Base-by-base conservation (phyloP, 805 yeast genomes). In the Yarrowia sp. region DNA sequence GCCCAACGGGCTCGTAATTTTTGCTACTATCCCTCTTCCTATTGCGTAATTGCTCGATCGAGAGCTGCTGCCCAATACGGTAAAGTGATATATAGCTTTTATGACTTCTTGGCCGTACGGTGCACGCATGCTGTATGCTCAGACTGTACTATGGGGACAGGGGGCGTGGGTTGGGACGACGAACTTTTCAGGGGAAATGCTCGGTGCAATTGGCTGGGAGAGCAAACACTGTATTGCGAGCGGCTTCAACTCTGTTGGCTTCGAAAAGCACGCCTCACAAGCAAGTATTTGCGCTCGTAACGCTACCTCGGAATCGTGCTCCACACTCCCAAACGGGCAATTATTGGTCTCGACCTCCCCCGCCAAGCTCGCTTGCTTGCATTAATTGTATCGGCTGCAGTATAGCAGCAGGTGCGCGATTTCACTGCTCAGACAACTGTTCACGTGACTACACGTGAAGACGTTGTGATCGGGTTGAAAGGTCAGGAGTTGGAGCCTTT, bases 361-460 rank as follows among this genome's bases (percentile, higher is more conserved):
- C 63, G 63, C 63, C 63, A 53, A 53, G 59, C 59, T 56, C 63
- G 63, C 63, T 56, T 56, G 63, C 63, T 56, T 56, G 63, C 63
- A 56, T 56, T 56, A 56, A 56, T 56, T 56, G 63, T 41, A 15
- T 41, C 11, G 46, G 46, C 16, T 56, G 63, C 63, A 55, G 59
- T n/a, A 19, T 41, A 7, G 19, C 63, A 40, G 48, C 63, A 56
- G 48, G 48, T 56, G 63, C 19, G 63, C 63, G 63, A 56, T 56
- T 56, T 56, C 14, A 55, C 61, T 19, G 56, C 10, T 50, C 56
- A n/a, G 15, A 35, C 56, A 35, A 14, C 5, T 16, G 8, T 16
- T 14, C 59, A 53, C 45, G 45, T 53, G 59, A 40, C 35, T 22
- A n/a, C 59, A 19, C 58, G 58, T 52, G 58, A 52, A 15, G 19